Conservation (phyloP, 192 early-diverging fungal genomes). For the Backusella psychrophila region DNA sequence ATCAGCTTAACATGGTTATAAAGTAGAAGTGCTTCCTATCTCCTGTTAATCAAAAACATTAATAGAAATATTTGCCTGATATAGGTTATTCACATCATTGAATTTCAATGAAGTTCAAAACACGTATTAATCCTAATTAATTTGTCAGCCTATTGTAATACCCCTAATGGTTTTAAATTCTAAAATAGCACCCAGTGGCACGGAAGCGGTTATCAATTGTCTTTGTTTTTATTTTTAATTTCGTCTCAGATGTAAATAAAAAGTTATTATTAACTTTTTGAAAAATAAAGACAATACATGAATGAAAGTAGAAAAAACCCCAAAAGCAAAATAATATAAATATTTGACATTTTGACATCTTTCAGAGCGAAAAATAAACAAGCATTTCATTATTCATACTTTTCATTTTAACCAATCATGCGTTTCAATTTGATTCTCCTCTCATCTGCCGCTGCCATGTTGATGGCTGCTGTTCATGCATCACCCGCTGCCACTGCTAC, state of each 20-base stretch:
- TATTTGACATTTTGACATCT: not conserved
- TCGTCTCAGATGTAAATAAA: not conserved
- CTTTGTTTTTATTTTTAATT: not conserved
- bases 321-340: not conserved
- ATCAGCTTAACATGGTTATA: not conserved
- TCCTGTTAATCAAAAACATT: not conserved
- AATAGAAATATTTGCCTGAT: not conserved
- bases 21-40: not conserved
- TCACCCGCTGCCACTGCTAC: not conserved
- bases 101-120: not conserved
- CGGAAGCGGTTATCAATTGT: not conserved
- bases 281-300: not conserved
- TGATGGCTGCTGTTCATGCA: not conserved
- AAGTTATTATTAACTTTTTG: not conserved
- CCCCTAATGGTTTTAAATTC: not conserved
- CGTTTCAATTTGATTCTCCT: not conserved
- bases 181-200: not conserved
- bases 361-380: not conserved
- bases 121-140: not conserved
- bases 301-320: not conserved
- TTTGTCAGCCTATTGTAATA: not conserved
- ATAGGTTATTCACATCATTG: not conserved
- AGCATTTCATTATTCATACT: not conserved
- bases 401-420: not conserved
- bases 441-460: not conserved